Conservation (phyloP, 176 grass and related monocot species). For the Aegilops bicornis region DNA sequence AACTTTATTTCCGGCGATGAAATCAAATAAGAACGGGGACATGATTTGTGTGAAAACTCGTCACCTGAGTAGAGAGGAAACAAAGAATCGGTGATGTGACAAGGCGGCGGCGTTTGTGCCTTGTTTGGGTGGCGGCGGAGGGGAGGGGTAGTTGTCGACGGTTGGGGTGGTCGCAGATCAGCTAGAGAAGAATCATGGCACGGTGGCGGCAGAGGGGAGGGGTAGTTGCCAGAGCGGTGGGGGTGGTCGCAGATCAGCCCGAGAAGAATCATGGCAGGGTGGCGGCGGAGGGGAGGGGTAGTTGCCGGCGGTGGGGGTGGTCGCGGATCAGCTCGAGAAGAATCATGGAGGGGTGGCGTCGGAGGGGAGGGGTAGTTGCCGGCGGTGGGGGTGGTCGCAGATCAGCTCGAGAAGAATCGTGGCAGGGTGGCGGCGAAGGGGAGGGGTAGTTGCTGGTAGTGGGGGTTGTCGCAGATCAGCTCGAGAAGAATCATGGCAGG, state of each 20-base stretch:
- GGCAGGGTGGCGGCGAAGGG: background rate
- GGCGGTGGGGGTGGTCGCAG: background rate
- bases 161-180: background rate
- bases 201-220: background rate
- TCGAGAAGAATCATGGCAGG: background rate
- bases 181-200: background rate
- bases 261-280: background rate
- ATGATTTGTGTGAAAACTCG: rapidly evolving
- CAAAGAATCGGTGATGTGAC: background rate
- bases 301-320: too few species aligned
- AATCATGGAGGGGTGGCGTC: too few species aligned
- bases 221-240: rapidly evolving
- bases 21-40: background rate
- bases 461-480: background rate
- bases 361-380: background rate
- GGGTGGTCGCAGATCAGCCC: background rate
- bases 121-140: background rate
- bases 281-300: background rate
- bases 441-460: too few species aligned
- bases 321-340: background rate
- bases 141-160: background rate
- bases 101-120: background rate
- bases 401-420: background rate
- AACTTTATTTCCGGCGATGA: background rate
- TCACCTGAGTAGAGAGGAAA: too few species aligned